phyloP scores from a whole-genome alignment of 2,329 filamentous ascomycete species.

The Cladorrhinum sp. region DNA sequence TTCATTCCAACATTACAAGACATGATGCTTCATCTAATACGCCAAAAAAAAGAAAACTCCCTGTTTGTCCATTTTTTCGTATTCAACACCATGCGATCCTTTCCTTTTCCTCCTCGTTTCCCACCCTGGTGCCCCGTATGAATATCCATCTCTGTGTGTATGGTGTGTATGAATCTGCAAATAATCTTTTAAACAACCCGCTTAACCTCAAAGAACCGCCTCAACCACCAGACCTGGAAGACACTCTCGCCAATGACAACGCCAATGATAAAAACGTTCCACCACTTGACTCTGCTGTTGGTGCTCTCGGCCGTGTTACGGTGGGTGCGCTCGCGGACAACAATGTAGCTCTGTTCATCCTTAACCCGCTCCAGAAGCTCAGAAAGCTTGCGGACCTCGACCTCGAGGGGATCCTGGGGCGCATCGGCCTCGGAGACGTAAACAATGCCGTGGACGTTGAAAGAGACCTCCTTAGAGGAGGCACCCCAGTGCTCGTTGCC shows the following conservation, averaged over 20 bases:
- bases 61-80: constrained; percentile 11
- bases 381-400: constrained; percentile 80
- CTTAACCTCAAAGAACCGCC: constrained; percentile 83
- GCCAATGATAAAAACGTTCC: constrained; percentile 93
- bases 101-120: not conserved
- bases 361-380: constrained; percentile 89
- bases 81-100: constrained; percentile 8
- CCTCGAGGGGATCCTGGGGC: constrained; percentile 82
- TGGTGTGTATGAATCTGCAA: constrained; percentile 1
- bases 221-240: constrained; percentile 99
- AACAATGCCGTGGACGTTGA: constrained; percentile 98
- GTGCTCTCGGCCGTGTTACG: constrained; percentile 99
- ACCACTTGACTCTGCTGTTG: constrained; percentile 97
- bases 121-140: constrained; percentile 9
- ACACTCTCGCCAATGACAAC: constrained; percentile 87
- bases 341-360: constrained; percentile 97
- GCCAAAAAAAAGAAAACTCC: constrained; percentile 13
- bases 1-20: constrained; percentile 14
- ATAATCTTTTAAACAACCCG: constrained; percentile 27
- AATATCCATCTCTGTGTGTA: not conserved
- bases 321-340: constrained; percentile 91
- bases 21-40: constrained; percentile 20
- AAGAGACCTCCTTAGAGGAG: constrained; percentile 95
- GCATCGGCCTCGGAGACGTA: constrained; percentile 89
- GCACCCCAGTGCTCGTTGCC: constrained; percentile 98